phyloP scores from a whole-genome alignment of 805 yeast species.

The Priceomyces carsonii region DNA sequence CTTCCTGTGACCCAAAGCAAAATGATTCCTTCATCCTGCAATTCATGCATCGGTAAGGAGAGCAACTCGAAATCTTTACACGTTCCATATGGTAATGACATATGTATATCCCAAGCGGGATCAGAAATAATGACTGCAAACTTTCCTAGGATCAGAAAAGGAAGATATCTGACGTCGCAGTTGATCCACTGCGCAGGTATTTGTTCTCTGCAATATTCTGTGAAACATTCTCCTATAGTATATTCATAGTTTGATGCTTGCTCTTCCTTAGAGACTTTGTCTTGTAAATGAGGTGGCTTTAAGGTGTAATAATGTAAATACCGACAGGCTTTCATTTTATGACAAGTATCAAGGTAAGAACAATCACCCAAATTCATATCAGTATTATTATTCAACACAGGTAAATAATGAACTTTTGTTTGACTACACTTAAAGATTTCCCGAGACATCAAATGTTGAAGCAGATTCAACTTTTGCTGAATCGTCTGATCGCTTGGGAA shows the following conservation, averaged over 20 bases:
- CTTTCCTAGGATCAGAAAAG: conserved; percentile 71
- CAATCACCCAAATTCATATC: conserved; percentile 83
- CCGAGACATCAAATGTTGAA: conserved; percentile 14
- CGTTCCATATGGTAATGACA: conserved; percentile 77
- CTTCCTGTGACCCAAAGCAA: conserved; percentile 95
- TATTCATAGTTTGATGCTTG: conserved; percentile 34
- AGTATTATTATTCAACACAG: conserved; percentile 48
- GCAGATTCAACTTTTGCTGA: conserved; percentile 15
- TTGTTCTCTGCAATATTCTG: conserved; percentile 32
- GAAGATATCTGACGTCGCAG: conserved; percentile 77
- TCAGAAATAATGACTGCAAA: conserved; percentile 85
- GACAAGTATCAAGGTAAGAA: conserved; percentile 92
- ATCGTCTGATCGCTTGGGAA: conserved; percentile 7
- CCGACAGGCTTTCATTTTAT: conserved; percentile 75
- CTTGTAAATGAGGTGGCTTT: conserved; percentile 29
- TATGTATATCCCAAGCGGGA: conserved; percentile 97
- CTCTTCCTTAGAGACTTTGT: conserved; percentile 9
- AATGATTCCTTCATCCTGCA: conserved; percentile 83
- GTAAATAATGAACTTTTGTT: conserved; percentile 28
- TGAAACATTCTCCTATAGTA: conserved; percentile 49
- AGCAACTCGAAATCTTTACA: conserved; percentile 76
- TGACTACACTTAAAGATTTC: conserved; percentile 24
- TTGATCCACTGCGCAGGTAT: conserved; percentile 81
- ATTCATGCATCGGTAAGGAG: conserved; percentile 59
- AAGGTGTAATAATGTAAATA: conserved; percentile 74